Percentiles rank a stretch among this genome's conserved stretches.
phyloP scores from a whole-genome alignment of 1,139 yeast species.

The Protomyces arabidopsidicola region DNA sequence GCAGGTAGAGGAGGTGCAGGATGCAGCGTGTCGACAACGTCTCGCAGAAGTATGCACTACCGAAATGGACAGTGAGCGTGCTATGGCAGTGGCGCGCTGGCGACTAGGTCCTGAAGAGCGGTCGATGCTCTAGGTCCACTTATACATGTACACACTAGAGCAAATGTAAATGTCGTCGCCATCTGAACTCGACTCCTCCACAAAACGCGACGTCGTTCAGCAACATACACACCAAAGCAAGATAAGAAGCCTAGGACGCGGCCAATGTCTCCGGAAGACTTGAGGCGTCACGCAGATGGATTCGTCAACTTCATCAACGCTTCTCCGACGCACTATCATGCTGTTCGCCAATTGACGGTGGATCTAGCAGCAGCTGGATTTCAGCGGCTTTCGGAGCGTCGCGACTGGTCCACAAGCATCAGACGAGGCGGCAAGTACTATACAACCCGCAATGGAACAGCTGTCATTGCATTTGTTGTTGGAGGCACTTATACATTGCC shows the following conservation, averaged over 20 bases:
- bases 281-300: constrained; percentile 1
- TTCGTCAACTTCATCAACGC: constrained; percentile 17
- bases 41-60: constrained; percentile 12
- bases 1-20: neutral
- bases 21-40: neutral
- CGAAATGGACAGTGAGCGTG: constrained; percentile 19
- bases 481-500: constrained; percentile 61
- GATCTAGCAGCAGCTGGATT: constrained; percentile 59
- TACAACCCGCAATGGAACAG: constrained; percentile 81
- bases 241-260: neutral
- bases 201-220: neutral
- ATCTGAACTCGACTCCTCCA: neutral
- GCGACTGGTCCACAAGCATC: constrained; percentile 56
- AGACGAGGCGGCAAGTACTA: constrained; percentile 55
- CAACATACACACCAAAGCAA: neutral
- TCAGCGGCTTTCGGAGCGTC: constrained; percentile 65
- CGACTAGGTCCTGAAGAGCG: neutral
- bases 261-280: no score
- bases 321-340: constrained; percentile 75
- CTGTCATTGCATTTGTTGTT: constrained; percentile 78
- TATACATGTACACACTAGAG: neutral
- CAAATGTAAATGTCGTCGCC: neutral
- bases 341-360: constrained; percentile 60
- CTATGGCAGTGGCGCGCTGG: neutral
- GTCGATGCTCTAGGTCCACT: neutral